Conservation (phyloP, 352 stramenopile genomes). For the Thraustotheca clavata region DNA sequence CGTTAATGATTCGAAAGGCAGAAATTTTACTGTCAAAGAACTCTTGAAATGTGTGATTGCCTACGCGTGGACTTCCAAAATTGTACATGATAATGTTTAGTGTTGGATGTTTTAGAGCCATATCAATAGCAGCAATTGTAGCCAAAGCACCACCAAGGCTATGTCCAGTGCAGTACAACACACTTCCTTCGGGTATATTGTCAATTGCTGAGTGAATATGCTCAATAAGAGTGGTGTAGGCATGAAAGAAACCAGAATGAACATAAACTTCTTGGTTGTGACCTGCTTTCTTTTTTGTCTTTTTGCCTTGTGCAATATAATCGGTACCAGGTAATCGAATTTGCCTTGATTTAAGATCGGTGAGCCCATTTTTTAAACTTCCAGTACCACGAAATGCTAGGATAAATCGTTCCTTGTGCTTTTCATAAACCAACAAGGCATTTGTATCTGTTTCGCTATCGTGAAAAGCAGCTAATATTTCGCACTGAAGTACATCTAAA, state of each 20-base stretch:
- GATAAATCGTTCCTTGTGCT: slow-evolving; percentile 4
- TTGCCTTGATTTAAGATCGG: slow-evolving; percentile 18
- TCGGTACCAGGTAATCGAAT: neutral
- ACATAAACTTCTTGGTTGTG: slow-evolving; percentile 5
- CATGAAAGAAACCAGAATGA: slow-evolving; percentile 6
- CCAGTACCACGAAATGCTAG: slow-evolving; percentile 19
- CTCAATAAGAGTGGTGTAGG: slow-evolving; percentile 5
- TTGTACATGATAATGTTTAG: slow-evolving; percentile 27
- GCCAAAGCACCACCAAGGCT: slow-evolving; percentile 16
- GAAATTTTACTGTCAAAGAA: slow-evolving; percentile 20
- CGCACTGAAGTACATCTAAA: neutral
- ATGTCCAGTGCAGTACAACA: slow-evolving; percentile 4
- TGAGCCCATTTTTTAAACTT: slow-evolving; percentile 16
- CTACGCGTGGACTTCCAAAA: slow-evolving; percentile 30
- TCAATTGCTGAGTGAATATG: neutral
- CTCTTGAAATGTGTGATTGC: slow-evolving; percentile 25
- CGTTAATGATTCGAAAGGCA: slow-evolving; percentile 23
- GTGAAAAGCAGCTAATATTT: slow-evolving; percentile 8
- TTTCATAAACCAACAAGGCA: neutral
- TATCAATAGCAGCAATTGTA: slow-evolving; percentile 1
- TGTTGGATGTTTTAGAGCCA: slow-evolving; percentile 1
- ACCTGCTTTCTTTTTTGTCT: neutral
- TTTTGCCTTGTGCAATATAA: neutral
- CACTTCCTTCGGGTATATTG: neutral
- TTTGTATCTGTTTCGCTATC: slow-evolving; percentile 13